Percentiles rank a stretch among this genome's conserved stretches.
Evolutionary conservation across 306 rosid genomes (phyloP).

Genomic region (Alnus rubra): DNA sequence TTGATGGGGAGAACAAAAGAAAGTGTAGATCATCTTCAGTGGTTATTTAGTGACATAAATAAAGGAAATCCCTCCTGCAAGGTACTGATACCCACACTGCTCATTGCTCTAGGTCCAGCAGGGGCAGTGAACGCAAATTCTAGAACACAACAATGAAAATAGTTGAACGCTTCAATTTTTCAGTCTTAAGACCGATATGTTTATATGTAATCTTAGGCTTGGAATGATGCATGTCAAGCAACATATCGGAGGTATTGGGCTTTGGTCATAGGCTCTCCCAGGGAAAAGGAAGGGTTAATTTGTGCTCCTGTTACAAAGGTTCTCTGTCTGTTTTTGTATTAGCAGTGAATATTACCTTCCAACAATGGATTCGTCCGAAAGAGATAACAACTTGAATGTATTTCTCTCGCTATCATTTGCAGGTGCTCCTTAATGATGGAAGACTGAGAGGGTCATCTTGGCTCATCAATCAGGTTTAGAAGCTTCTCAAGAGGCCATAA

Average conservation of each 20-base stretch:
- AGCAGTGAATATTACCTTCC: conserved; percentile 16
- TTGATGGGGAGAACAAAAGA: conserved; percentile 84
- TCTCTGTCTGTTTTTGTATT: conserved; percentile 20
- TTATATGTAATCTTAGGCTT: conserved; percentile 49
- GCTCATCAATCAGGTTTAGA: conserved; percentile 72
- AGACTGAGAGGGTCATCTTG: conserved; percentile 87
- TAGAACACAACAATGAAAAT: background rate
- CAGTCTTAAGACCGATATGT: conserved; percentile 5
- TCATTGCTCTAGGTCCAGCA: background rate
- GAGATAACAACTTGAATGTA: conserved; percentile 12
- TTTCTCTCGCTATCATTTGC: conserved; percentile 19
- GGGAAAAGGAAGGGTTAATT: conserved; percentile 79
- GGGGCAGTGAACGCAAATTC: conserved; percentile 15
- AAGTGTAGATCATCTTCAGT: conserved; percentile 69
- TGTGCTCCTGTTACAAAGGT: conserved; percentile 94
- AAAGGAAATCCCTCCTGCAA: conserved; percentile 55
- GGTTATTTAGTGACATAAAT: conserved; percentile 62
- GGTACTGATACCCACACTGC: conserved; percentile 41
- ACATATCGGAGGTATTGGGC: conserved; percentile 91
- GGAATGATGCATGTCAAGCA: conserved; percentile 75
- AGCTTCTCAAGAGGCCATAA: conserved; percentile 81
- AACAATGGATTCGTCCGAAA: background rate
- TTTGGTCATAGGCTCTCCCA: conserved; percentile 82
- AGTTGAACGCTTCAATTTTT: background rate
- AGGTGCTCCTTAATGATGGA: conserved; percentile 92